Evolutionary conservation across 2,329 filamentous ascomycete genomes (phyloP), one percentile per base, ranked within the genome.

Genomic region (Colletotrichum sp.): DNA sequence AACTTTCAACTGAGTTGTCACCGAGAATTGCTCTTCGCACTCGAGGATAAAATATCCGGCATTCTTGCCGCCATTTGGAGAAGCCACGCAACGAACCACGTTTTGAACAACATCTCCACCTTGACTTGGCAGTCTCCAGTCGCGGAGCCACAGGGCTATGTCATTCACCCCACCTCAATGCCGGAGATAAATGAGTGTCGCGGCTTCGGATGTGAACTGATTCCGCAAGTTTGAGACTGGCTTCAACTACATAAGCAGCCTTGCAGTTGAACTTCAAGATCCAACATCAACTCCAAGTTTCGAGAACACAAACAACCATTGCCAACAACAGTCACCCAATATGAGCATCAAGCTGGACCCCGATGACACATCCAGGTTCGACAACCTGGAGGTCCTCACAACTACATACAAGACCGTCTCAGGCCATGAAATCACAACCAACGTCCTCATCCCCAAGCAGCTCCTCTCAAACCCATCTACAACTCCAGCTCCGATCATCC

Each of bases 401-500:
- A 69, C 71, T 3, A 63, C 65, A 3, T 73, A 64, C 65, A 73
- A 73, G 57, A 64, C 24, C n/a, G 65, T 73, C 5, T 62, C 71
- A 9, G 39, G 26, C 4, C 65, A 73, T 28, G 5, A 39, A 22
- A 73, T 73, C 15, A 63, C 65, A 55, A 71, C 79, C 0, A 80
- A 79, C 2, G 63, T 83, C 22, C 63, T 83, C 4, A 68, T 82
- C 13, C 81, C 81, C 18, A 82, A 82, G 34, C 48, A 59, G 18
- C 70, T 82, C 1, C 77, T 80, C 48, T 77, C 57, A 77, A n/a
- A 30, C 4, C n/a, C 65, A 0, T 28, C 36, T 18, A 16, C 30
- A 7, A 22, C 32, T 4, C 60, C 60, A 32, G 48, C 39, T 12
- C 65, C 71, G 5, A 32, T 69, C 1, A 52, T 73, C 18, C 36